phyloP scores from a whole-genome alignment of 495 filamentous ascomycete genomes.

The Aspergillus coremiiformis region DNA sequence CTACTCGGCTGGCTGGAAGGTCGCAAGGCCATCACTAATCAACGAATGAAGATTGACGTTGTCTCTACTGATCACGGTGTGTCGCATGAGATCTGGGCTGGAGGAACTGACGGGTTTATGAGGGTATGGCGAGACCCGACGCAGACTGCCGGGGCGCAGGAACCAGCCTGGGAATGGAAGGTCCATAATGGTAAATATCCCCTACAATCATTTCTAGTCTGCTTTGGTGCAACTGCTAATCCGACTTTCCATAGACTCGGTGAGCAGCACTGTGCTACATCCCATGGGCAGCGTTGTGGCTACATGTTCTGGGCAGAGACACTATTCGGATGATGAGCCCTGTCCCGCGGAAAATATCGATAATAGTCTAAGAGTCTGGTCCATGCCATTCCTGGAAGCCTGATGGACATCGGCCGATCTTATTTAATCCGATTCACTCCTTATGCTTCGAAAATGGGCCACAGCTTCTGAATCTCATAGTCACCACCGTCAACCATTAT shows the following conservation, averaged over 20 bases:
- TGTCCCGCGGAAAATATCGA: conserved; percentile 25
- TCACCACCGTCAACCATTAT: neutral
- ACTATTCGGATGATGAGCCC: conserved; percentile 8
- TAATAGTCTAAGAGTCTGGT: conserved; percentile 63
- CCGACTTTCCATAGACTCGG: conserved; percentile 38
- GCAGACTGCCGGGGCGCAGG: conserved; percentile 44
- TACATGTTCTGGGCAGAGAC: conserved; percentile 64
- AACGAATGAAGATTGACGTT: conserved; percentile 72
- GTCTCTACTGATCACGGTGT: conserved; percentile 32
- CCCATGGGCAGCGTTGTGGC: conserved; percentile 58
- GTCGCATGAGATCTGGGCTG: conserved; percentile 76
- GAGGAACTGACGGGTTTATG: conserved; percentile 70
- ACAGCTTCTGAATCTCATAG: neutral
- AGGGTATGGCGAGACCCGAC: conserved; percentile 65
- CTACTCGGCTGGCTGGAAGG: conserved; percentile 65
- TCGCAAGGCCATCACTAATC: conserved; percentile 63
- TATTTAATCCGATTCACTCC: neutral
- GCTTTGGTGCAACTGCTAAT: neutral
- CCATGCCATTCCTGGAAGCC: conserved; percentile 24
- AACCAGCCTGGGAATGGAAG: conserved; percentile 51
- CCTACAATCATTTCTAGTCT: neutral
- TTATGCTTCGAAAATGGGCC: neutral
- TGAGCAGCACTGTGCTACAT: conserved; percentile 61
- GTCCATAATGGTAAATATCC: conserved; percentile 44
- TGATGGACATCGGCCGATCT: neutral